phyloP scores from a whole-genome alignment of 2,329 filamentous ascomycete species.

The Conoideocrella luteorostrata region DNA sequence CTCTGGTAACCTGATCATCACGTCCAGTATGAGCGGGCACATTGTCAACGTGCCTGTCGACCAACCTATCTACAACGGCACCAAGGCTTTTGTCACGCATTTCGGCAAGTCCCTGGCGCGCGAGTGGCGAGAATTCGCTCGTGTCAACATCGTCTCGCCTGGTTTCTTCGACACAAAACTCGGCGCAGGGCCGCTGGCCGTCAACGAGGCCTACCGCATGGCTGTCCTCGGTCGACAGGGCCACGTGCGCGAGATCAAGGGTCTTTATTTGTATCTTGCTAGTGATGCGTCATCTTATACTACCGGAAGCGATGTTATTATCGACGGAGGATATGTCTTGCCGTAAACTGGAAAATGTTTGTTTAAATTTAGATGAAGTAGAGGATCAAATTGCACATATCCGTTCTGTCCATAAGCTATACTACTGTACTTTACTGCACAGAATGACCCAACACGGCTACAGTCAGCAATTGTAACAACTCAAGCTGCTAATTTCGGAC shows the following conservation, averaged over 20 bases:
- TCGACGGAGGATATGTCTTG: constrained; percentile 66
- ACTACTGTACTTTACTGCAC: no score
- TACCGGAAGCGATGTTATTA: constrained; percentile 64
- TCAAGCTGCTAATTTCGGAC: no score
- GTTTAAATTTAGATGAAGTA: no score
- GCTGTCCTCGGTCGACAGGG: constrained; percentile 53
- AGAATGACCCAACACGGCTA: no score
- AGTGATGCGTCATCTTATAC: constrained; percentile 76
- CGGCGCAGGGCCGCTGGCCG: constrained; percentile 34
- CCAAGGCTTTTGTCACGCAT: constrained; percentile 51
- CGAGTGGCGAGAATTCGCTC: constrained; percentile 51
- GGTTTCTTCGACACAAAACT: constrained; percentile 50
- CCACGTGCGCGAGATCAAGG: constrained; percentile 68
- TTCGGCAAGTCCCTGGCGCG: constrained; percentile 48
- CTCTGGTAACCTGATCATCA: constrained; percentile 46
- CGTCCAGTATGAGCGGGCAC: constrained; percentile 41
- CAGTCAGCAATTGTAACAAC: no score
- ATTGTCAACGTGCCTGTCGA: constrained; percentile 47
- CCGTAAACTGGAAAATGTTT: no score
- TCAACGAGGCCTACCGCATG: constrained; percentile 45
- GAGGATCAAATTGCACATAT: no score
- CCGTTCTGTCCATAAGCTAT: no score
- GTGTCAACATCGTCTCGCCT: constrained; percentile 45
- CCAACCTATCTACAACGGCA: constrained; percentile 51
- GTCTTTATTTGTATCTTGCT: constrained; percentile 77